Evolutionary conservation across 2,329 filamentous ascomycete species (phyloP), one percentile per base, ranked within the genome.

Genomic region (Aspergillus terreus): DNA sequence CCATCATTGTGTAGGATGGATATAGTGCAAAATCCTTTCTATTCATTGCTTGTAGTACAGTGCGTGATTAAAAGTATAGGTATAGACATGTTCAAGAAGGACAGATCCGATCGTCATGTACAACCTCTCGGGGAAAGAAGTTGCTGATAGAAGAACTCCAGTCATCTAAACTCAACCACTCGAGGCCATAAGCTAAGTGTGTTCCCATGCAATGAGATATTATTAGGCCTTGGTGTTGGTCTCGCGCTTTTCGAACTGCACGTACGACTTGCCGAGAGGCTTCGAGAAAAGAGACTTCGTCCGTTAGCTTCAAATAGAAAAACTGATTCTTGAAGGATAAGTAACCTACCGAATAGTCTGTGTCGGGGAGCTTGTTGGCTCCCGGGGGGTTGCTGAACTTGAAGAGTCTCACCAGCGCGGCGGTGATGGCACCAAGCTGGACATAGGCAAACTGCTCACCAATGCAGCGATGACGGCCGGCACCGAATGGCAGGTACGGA

Each of bases 381-480:
- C 56, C 52, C 10, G 59, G 57, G 17, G 63, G 47, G 40, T 90
- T 95, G 65, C 80, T 79, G 69, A 96, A 83, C 76, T 90, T 92
- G 77, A 96, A 89, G 48, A 84, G 70, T 46, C 90, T 82, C 38
- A 95, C 87, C 58, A 92, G 76, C 52, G 84, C 85, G 46, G 86
- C 90, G 11, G 86, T 77, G 59, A 97, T 95, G 42, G 90, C 91
- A 68, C 92, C 87, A 56, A 97, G 78, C 75, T 97, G 92, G 52
- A 95, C 80, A 69, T 95, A 95, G 61, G 92, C 92, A 71, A 96
- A 97, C 66, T 96, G 90, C 79, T 97, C 92, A 59, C 92, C 92
- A 66, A 97, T 96, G 74, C 92, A 97, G 59, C 92, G 82, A 74
- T 97, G 92, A 60, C 92, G 81, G 40, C 92, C 92, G 27, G 92